Base-by-base conservation (phyloP, 768 basidiomycete genomes). In the Melanogaster broomeanus region DNA sequence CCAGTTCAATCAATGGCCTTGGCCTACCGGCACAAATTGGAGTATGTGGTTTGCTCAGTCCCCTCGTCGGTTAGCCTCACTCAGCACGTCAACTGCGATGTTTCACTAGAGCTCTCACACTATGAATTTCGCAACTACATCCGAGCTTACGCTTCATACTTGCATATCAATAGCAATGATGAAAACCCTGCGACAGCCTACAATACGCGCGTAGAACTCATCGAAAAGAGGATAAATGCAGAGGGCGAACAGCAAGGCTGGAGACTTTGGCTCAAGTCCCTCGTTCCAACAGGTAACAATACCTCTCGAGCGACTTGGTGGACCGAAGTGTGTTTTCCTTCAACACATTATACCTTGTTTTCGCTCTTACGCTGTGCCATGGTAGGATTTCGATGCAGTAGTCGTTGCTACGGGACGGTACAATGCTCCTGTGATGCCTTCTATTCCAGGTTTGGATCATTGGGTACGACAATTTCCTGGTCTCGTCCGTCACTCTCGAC, bases 131-230 rank as follows among this genome's bases (percentile, higher is more conserved):
- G 65, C 48, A 62, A 68, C 37, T 76, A 80, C 52, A 49, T 78
- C 9, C 73, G 72, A 18, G 62, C 71, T 1, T 79, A 75, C 48
- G 73, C 75, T 6, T 74, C 74, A 2, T 72, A 65, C 57, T 71
- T 72, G 28, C 68, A 71, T 16, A 51, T 77, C 19, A 77, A 77
- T 58, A 70, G 64, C 51, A 72, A 79, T 46, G 78, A 78, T 45
- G 61, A 63, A 8, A 77, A 71, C 47, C 64, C 68, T 0, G 60
- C 70, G 22, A 51, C 71, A 2, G 69, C 71, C 3, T 79, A 75
- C 61, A 76, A 76, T 60, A 80, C 79, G 0, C 74, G 78, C 10
- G 77, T 81, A 7, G 78, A 81, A 48, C 62, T 61, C 11, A 63
- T 75, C 27, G 70, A 77, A 51, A 80, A 80, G 50, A 57, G 66